Percentiles rank a stretch among this genome's conserved stretches.
Evolutionary conservation across 129 eudicot genomes (phyloP).

Genomic region (Daucus carota): DNA sequence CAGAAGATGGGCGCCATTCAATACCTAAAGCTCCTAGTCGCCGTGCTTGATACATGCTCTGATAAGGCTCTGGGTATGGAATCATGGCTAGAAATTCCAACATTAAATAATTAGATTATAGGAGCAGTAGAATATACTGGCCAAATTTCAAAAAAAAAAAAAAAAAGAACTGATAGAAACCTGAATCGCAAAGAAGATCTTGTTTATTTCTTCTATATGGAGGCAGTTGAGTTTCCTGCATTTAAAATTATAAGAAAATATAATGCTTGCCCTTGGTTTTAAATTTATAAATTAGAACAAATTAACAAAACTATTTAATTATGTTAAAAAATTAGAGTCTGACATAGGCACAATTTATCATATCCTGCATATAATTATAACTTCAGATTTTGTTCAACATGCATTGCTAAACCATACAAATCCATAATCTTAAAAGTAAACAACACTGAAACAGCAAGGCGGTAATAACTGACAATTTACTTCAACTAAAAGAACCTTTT

Average conservation of each 20-base stretch:
- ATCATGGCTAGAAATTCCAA: constrained; percentile 58
- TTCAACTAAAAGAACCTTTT: not conserved
- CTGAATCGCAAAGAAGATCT: constrained; percentile 96
- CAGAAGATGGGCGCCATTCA: constrained; percentile 86
- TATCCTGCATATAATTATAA: not conserved
- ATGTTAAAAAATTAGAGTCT: too few species aligned
- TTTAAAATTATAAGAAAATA: not conserved
- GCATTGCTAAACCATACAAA: not conserved
- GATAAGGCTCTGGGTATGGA: constrained; percentile 97
- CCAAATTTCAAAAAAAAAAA: not conserved
- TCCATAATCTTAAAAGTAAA: not conserved
- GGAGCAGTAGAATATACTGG: not conserved
- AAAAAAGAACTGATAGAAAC: constrained; percentile 26
- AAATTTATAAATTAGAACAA: not conserved
- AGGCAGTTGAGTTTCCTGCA: constrained; percentile 90
- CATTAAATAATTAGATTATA: not conserved
- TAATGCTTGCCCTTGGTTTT: not conserved
- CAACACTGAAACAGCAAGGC: not conserved
- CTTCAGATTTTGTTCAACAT: not conserved
- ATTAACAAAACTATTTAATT: too few species aligned
- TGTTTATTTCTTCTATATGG: constrained; percentile 93
- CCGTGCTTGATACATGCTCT: constrained; percentile 70
- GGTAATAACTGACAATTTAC: not conserved
- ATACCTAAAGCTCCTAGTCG: constrained; percentile 82
- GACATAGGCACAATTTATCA: not conserved